Conservation (phyloP, 2,329 filamentous ascomycete genomes). For the Cladosporium halotolerans region DNA sequence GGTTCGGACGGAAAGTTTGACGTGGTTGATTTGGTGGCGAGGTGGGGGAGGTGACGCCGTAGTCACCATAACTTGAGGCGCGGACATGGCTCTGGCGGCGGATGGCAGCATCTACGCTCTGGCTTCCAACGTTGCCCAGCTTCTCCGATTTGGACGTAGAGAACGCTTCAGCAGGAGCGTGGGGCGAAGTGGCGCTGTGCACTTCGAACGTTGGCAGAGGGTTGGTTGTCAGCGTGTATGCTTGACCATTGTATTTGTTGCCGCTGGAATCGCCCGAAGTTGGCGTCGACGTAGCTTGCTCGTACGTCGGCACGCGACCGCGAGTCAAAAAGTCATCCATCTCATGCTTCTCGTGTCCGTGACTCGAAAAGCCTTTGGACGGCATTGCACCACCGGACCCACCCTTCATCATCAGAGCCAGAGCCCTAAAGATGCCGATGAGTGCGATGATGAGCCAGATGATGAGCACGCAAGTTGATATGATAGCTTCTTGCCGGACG, state of each 20-base stretch:
- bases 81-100: slow-evolving; percentile 39
- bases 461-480: slow-evolving; percentile 66
- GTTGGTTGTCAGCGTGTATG: slow-evolving; percentile 41
- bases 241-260: slow-evolving; percentile 38
- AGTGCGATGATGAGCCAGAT: slow-evolving; percentile 74
- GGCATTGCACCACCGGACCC: slow-evolving; percentile 26
- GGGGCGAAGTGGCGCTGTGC: slow-evolving; percentile 24
- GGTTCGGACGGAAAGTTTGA: slow-evolving; percentile 25
- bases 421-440: slow-evolving; percentile 62
- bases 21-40: slow-evolving; percentile 26
- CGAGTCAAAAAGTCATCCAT: slow-evolving; percentile 17
- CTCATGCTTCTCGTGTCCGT: slow-evolving; percentile 17
- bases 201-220: slow-evolving; percentile 39
- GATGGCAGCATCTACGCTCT: slow-evolving; percentile 36
- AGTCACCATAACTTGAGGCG: slow-evolving; percentile 40
- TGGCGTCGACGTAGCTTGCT: slow-evolving; percentile 26
- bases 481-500: slow-evolving; percentile 71
- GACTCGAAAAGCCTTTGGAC: slow-evolving; percentile 7
- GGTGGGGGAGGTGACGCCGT: slow-evolving; percentile 38
- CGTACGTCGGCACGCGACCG: slow-evolving; percentile 32
- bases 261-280: slow-evolving; percentile 35
- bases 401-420: slow-evolving; percentile 53
- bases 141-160: slow-evolving; percentile 31
- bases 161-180: slow-evolving; percentile 24
- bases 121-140: slow-evolving; percentile 38